Base-by-base conservation (phyloP, 331 rosid species). In the Malus hybrid region DNA sequence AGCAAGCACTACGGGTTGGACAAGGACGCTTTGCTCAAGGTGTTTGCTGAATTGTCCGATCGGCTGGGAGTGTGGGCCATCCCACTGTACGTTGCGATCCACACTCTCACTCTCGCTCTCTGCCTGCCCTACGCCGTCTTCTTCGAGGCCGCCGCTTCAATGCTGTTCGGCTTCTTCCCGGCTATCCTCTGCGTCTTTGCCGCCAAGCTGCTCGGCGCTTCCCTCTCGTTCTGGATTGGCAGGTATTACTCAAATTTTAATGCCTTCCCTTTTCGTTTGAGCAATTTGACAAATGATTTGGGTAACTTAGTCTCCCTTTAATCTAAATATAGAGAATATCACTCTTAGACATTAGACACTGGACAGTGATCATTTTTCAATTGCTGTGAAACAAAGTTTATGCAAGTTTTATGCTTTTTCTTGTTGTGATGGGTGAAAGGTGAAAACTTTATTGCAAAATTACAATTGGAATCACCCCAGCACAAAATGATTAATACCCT, bases 171-270 rank as follows among this genome's bases (percentile, higher is more conserved):
- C 34, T 95, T 89, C 85, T 60, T 89, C 72, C 88, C 92, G 4
- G 97, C 92, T 6, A 80, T 95, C 2, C 76, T 87, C 39, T 92
- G 89, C 68, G 99, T 95, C 82, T 90, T 95, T 88, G 74, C 87
- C 4, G 99, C 99, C 33, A 95, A 95, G 90, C 48, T 95, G 26
- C 91, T 92, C 18, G 99, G 91, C 3, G 99, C 97, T 1, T 95
- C 97, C 33, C 91, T 92, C 71, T 92, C 99, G 1, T 95, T 95
- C 79, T 83, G 84, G 78, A 79, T 95, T 85, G 99, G 97, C 79
- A 92, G 99, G 98, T 91, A 24, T 11, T 7, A 52, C 56, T 52
- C 34, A 24, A 18, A 24, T 20, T 34, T 46, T 34, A 53, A 12
- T 14, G 11, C 68, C 16, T 46, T 46, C 33, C 34, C 9, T 8